phyloP scores from a whole-genome alignment of 805 yeast species.

The Ogataea ramenticola region DNA sequence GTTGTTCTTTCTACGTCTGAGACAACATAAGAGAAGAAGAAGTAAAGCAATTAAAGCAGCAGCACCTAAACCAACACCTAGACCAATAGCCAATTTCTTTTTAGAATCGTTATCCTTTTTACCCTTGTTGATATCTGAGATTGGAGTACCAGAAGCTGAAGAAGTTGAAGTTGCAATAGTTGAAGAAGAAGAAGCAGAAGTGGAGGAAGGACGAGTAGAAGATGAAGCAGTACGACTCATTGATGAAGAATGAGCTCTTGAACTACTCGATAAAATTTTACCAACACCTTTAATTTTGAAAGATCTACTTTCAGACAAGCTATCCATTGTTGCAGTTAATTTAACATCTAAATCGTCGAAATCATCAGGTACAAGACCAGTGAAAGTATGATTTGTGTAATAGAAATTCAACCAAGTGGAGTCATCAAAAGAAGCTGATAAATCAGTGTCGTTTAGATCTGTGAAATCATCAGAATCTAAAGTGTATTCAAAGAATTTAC shows the following conservation, averaged over 20 bases:
- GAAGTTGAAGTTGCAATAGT: slow-evolving; percentile 19
- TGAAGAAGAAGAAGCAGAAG: slow-evolving; percentile 23
- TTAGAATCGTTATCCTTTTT: slow-evolving; percentile 20
- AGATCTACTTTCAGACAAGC: slow-evolving; percentile 29
- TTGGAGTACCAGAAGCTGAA: slow-evolving; percentile 1
- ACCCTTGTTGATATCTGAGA: background rate
- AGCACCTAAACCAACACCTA: slow-evolving; percentile 71
- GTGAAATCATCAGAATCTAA: slow-evolving; percentile 52
- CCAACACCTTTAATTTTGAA: slow-evolving; percentile 51
- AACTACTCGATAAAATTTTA: slow-evolving; percentile 15
- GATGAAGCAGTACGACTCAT: slow-evolving; percentile 24
- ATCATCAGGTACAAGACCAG: slow-evolving; percentile 56
- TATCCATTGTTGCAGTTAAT: slow-evolving; percentile 33
- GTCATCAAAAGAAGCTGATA: slow-evolving; percentile 35
- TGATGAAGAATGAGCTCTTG: slow-evolving; percentile 20
- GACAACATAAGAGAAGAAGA: slow-evolving; percentile 49
- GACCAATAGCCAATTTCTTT: slow-evolving; percentile 73
- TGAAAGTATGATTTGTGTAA: slow-evolving; percentile 51
- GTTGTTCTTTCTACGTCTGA: slow-evolving; percentile 32
- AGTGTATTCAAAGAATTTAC: slow-evolving; percentile 49
- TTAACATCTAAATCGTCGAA: slow-evolving; percentile 34
- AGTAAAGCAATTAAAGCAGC: slow-evolving; percentile 41
- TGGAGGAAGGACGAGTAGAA: slow-evolving; percentile 20
- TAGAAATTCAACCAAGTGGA: slow-evolving; percentile 64
- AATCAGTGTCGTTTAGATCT: slow-evolving; percentile 39